These are phyloP conservation scores for Cinchona pubescens DNA, from an alignment of 257 asterid genomes.

Conservation along the genomic window DNA sequence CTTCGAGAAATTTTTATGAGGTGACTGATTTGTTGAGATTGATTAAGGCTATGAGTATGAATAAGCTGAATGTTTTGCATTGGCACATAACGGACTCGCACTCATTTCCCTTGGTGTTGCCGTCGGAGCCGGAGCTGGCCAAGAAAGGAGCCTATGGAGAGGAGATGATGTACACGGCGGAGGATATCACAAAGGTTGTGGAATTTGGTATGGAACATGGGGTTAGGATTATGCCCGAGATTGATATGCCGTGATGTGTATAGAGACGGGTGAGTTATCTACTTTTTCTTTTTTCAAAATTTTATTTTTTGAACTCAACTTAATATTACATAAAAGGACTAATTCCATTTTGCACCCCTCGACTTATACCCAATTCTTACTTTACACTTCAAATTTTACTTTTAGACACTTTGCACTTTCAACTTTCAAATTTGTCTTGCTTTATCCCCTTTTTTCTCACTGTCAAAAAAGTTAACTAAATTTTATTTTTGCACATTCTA, in stretches of 20 bases:
- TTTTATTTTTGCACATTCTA: too few species aligned
- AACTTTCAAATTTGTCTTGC: too few species aligned
- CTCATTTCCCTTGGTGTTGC: slow-evolving; percentile 74
- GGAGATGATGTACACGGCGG: slow-evolving; percentile 66
- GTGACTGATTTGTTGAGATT: slow-evolving; percentile 62
- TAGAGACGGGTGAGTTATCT: slow-evolving; percentile 70
- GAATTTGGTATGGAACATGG: slow-evolving; percentile 74
- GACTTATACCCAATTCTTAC: too few species aligned
- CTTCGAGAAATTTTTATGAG: slow-evolving; percentile 69
- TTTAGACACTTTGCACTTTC: too few species aligned
- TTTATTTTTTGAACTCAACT: too few species aligned
- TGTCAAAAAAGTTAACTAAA: too few species aligned
- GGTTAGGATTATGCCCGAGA: slow-evolving; percentile 85
- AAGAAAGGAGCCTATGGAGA: slow-evolving; percentile 67
- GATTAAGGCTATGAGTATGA: slow-evolving; percentile 74
- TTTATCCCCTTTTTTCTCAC: too few species aligned
- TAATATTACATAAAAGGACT: too few species aligned
- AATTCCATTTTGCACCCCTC: too few species aligned
- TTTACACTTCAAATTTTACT: too few species aligned
- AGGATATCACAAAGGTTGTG: slow-evolving; percentile 60
- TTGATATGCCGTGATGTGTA: too few species aligned
- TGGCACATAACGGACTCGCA: slow-evolving; percentile 97
- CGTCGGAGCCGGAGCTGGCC: slow-evolving; percentile 78
- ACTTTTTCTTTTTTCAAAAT: not conserved
- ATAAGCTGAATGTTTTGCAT: slow-evolving; percentile 84